These are phyloP conservation scores for Saccharum hybrid DNA, from an alignment of 202 grass and related monocot genomes.

Conservation along the genomic window DNA sequence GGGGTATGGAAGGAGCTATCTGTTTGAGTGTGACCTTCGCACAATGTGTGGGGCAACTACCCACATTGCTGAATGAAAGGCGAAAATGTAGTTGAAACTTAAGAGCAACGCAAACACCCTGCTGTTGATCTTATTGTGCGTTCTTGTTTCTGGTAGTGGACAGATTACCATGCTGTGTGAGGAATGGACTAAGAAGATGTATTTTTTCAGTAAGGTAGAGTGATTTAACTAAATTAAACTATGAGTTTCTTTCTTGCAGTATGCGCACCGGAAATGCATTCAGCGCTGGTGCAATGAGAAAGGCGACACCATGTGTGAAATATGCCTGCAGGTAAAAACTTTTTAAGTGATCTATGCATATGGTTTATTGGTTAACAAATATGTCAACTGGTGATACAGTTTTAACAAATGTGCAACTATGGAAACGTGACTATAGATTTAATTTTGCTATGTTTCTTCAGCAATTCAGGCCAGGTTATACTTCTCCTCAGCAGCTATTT, in stretches of 20 bases:
- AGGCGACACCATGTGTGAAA: slow-evolving; percentile 88
- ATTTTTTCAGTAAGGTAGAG: neutral
- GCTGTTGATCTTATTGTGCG: neutral
- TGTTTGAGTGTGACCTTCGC: slow-evolving; percentile 33
- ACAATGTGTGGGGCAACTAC: slow-evolving; percentile 28
- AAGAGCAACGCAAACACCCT: neutral
- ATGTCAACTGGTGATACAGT: neutral
- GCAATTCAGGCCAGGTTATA: slow-evolving; percentile 93
- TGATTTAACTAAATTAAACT: slow-evolving; percentile 1
- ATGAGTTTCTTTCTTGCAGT: slow-evolving; percentile 54
- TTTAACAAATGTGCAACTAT: neutral
- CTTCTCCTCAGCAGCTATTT: slow-evolving; percentile 81
- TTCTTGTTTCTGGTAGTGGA: slow-evolving; percentile 20
- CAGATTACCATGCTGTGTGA: slow-evolving; percentile 15
- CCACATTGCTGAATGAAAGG: neutral
- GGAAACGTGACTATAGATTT: slow-evolving; percentile 13
- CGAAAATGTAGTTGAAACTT: slow-evolving; percentile 40
- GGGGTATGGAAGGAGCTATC: neutral
- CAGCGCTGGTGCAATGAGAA: slow-evolving; percentile 97
- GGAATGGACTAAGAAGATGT: slow-evolving; percentile 2
- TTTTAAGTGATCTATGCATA: slow-evolving; percentile 12
- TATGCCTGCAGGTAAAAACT: slow-evolving; percentile 80
- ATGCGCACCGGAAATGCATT: slow-evolving; percentile 89
- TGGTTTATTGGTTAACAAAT: neutral
- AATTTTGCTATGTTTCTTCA: slow-evolving; percentile 48